Evolutionary conservation across 2,329 filamentous ascomycete genomes (phyloP).

Genomic region (Cladophialophora immunda): DNA sequence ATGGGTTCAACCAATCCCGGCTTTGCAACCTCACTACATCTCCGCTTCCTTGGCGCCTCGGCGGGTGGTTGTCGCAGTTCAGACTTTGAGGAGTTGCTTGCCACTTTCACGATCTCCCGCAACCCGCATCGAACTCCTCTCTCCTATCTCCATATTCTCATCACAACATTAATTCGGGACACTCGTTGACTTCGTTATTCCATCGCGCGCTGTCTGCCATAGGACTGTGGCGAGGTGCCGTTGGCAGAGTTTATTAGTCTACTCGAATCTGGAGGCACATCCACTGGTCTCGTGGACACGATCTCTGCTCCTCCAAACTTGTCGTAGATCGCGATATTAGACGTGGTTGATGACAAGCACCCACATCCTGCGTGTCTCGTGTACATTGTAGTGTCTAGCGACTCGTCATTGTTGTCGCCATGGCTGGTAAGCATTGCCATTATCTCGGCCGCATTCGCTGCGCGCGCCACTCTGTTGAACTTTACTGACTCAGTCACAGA

Average conservation of each 20-base stretch:
- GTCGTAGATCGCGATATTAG: slow-evolving; percentile 39
- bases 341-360: slow-evolving; percentile 37
- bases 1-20: not conserved
- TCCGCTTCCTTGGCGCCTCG: slow-evolving; percentile 7
- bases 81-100: slow-evolving; percentile 6
- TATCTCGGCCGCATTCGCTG: slow-evolving; percentile 24
- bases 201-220: slow-evolving; percentile 2
- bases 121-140: not conserved
- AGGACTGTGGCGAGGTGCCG: slow-evolving; percentile 11
- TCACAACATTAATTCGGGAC: not conserved
- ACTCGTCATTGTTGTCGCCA: slow-evolving; percentile 47
- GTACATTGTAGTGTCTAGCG: slow-evolving; percentile 30
- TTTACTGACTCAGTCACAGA: slow-evolving; percentile 54
- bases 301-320: slow-evolving; percentile 16
- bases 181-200: slow-evolving; percentile 1
- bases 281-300: slow-evolving; percentile 33
- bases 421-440: slow-evolving; percentile 69
- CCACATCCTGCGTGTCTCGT: slow-evolving; percentile 28
- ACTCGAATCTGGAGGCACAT: slow-evolving; percentile 23
- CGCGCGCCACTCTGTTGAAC: not conserved
- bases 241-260: slow-evolving; percentile 18
- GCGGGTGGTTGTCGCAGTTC: not conserved
- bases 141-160: not conserved
- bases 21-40: not conserved
- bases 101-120: not conserved